phyloP scores from a whole-genome alignment of 2,329 filamentous ascomycete genomes.

The Dothistroma septosporum region DNA sequence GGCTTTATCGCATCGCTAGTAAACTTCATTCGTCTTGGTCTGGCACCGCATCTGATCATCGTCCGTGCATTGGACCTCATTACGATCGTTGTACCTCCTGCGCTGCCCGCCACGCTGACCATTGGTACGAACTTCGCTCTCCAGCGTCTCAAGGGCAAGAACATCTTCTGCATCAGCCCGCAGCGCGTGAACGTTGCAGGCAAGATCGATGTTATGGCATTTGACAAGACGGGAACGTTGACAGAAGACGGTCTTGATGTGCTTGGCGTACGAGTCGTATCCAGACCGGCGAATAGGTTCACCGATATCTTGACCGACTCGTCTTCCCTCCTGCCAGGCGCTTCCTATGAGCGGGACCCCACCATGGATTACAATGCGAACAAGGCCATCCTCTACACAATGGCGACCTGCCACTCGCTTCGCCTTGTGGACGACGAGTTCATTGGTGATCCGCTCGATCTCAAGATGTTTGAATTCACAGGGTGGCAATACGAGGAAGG shows the following conservation, averaged over 20 bases:
- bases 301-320: conserved; percentile 70
- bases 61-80: conserved; percentile 90
- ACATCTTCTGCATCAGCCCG: conserved; percentile 96
- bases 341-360: conserved; percentile 55
- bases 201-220: conserved; percentile 93
- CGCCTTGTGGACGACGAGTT: conserved; percentile 82
- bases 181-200: conserved; percentile 95
- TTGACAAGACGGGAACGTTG: conserved; percentile 97
- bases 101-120: conserved; percentile 86
- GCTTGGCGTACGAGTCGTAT: conserved; percentile 76
- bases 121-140: conserved; percentile 97
- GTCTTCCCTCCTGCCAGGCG: conserved; percentile 54
- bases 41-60: conserved; percentile 87
- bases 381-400: conserved; percentile 77
- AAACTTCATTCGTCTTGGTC: conserved; percentile 81
- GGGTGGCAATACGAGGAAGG: conserved; percentile 90
- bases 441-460: conserved; percentile 86
- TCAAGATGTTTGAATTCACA: conserved; percentile 99
- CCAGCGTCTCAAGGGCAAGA: conserved; percentile 75
- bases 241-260: conserved; percentile 96
- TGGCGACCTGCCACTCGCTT: conserved; percentile 95
- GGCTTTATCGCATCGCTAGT: conserved; percentile 88
- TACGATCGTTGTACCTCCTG: conserved; percentile 94
- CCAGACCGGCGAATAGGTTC: conserved; percentile 61
- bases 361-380: conserved; percentile 58